Conservation (phyloP, 768 basidiomycete genomes). For the Tylopilus plumbeoviolaceoides region DNA sequence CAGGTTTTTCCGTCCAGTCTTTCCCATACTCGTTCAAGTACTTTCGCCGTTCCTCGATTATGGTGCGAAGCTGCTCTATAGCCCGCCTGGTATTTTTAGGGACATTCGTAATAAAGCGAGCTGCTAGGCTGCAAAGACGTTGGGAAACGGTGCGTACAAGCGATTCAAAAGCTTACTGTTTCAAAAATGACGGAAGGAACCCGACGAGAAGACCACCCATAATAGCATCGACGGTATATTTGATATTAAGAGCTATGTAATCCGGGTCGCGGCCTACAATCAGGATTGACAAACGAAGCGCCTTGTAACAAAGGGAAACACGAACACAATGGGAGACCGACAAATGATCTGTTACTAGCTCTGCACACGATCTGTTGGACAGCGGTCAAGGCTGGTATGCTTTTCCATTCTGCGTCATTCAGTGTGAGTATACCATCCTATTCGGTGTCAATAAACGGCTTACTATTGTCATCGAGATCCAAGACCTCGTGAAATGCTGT, state of each 20-base stretch:
- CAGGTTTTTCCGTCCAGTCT: not conserved
- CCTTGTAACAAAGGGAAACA: too few species aligned
- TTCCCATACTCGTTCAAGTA: constrained; percentile 22
- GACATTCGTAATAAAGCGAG: constrained; percentile 7
- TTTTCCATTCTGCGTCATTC: constrained; percentile 35
- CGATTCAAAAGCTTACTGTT: constrained; percentile 22
- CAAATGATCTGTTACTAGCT: constrained; percentile 27
- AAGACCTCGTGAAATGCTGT: constrained; percentile 14
- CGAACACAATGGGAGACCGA: constrained; percentile 37
- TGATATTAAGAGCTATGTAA: not conserved
- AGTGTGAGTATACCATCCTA: too few species aligned
- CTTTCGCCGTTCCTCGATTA: constrained; percentile 28
- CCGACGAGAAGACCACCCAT: constrained; percentile 18
- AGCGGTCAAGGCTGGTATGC: constrained; percentile 24
- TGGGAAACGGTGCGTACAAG: too few species aligned
- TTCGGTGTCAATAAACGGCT: not conserved
- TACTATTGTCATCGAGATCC: constrained; percentile 8
- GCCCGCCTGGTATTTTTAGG: not conserved
- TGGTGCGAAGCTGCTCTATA: constrained; percentile 19
- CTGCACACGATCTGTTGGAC: constrained; percentile 8
- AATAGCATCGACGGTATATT: constrained; percentile 13
- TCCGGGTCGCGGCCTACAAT: not conserved
- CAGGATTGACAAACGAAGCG: not conserved
- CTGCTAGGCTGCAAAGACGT: not conserved
- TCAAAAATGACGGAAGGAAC: constrained; percentile 15